phyloP scores from a whole-genome alignment of 257 asterid genomes.

The Apocynum venetum region DNA sequence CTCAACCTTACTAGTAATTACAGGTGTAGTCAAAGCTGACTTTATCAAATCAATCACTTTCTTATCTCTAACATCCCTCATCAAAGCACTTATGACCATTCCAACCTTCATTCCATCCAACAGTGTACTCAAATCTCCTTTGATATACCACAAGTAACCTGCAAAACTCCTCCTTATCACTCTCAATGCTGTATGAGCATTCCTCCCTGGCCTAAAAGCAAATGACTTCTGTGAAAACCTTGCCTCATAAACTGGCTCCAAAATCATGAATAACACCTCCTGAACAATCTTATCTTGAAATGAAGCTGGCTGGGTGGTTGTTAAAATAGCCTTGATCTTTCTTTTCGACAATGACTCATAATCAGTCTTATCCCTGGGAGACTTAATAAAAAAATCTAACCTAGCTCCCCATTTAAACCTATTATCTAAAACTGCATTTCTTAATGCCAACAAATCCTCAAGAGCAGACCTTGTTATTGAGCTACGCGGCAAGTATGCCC shows the following conservation, averaged over 20 bases:
- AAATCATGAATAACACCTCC: conserved; percentile 71
- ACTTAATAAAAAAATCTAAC: conserved; percentile 75
- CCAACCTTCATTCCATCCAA: conserved; percentile 95
- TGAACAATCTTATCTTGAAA: conserved; percentile 92
- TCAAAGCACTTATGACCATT: conserved; percentile 72
- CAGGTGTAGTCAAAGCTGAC: conserved; percentile 76
- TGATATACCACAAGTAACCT: conserved; percentile 92
- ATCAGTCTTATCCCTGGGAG: conserved; percentile 86
- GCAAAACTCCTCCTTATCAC: conserved; percentile 93
- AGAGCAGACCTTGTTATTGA: conserved; percentile 67
- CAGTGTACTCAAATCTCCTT: conserved; percentile 83
- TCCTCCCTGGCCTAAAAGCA: conserved; percentile 96
- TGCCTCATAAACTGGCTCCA: conserved; percentile 91
- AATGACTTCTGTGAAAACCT: conserved; percentile 84
- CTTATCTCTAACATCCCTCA: conserved; percentile 97
- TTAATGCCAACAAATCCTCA: conserved; percentile 71
- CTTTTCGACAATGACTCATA: conserved; percentile 87
- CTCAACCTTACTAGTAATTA: conserved; percentile 51
- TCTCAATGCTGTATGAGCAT: conserved; percentile 80
- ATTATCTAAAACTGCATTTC: conserved; percentile 82
- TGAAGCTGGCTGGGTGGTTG: conserved; percentile 72
- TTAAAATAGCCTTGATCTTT: conserved; percentile 77
- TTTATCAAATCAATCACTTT: conserved; percentile 87
- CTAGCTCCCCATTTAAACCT: conserved; percentile 95
- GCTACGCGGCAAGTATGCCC: conserved; percentile 78